A percentile compares a stretch with the other conserved stretches of the same genome.
phyloP scores from a whole-genome alignment of 257 asterid species.

The Leonotis leonurus region DNA sequence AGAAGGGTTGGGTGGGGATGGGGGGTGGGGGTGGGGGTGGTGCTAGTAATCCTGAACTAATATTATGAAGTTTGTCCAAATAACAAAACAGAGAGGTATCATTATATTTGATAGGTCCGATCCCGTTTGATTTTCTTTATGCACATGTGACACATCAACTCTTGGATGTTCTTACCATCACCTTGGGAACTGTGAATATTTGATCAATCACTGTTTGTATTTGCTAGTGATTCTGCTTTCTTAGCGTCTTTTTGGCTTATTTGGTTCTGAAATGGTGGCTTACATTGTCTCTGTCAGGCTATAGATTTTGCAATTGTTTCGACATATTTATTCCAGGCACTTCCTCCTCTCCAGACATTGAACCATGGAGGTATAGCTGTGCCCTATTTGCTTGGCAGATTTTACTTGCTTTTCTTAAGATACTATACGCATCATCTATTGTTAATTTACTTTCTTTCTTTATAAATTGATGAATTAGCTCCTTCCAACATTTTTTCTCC shows the following conservation, averaged over 20 bases:
- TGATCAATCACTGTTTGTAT: neutral
- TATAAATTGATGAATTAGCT: neutral
- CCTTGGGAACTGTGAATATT: too few species aligned
- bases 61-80: too few species aligned
- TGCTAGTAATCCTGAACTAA: too few species aligned
- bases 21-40: too few species aligned
- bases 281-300: conserved; percentile 44
- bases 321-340: conserved; percentile 71
- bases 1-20: too few species aligned
- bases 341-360: conserved; percentile 55
- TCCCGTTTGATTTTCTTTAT: neutral
- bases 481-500: conserved; percentile 6
- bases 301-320: conserved; percentile 70
- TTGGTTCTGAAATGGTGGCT: conserved; percentile 12
- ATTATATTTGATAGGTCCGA: neutral
- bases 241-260: neutral
- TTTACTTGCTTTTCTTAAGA: neutral
- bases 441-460: neutral
- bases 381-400: conserved; percentile 14
- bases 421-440: neutral
- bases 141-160: neutral
- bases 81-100: conserved; percentile 2
- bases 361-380: conserved; percentile 50
- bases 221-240: neutral
- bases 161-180: neutral